Percentiles rank a stretch among this genome's conserved stretches.
These are phyloP conservation scores for Cladophialophora bantiana DNA, from an alignment of 2,329 filamentous ascomycete genomes.

Conservation along the genomic window DNA sequence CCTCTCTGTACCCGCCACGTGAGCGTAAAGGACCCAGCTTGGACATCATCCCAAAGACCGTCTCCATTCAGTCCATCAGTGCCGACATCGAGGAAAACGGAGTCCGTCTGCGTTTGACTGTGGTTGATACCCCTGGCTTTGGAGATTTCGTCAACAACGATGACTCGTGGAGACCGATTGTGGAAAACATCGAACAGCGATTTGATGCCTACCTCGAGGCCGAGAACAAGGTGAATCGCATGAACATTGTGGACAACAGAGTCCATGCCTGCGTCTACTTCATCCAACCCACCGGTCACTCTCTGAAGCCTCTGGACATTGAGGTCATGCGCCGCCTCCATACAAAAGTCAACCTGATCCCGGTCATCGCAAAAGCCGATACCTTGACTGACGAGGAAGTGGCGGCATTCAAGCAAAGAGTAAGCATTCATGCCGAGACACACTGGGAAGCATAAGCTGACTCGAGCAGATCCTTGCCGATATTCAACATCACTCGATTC, in stretches of 20 bases:
- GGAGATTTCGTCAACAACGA: constrained; percentile 99
- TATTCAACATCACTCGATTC: constrained; percentile 95
- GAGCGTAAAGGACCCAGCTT: constrained; percentile 97
- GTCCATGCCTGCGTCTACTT: constrained; percentile 99
- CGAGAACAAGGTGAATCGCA: constrained; percentile 99
- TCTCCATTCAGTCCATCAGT: constrained; percentile 92
- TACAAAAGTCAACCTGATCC: constrained; percentile 99
- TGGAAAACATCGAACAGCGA: constrained; percentile 99
- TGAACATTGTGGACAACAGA: constrained; percentile 99
- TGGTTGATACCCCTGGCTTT: constrained; percentile 97
- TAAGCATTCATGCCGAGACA: constrained; percentile 59
- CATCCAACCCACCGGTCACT: constrained; percentile 98
- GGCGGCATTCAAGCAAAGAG: constrained; percentile 89
- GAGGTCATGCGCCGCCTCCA: constrained; percentile 99
- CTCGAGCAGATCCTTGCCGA: constrained; percentile 83
- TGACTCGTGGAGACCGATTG: constrained; percentile 97
- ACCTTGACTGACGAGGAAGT: constrained; percentile 98
- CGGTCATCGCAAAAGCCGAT: constrained; percentile 98
- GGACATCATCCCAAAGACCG: constrained; percentile 98
- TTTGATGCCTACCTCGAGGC: constrained; percentile 98
- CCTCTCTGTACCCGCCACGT: constrained; percentile 96
- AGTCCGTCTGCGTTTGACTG: constrained; percentile 91
- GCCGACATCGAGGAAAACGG: constrained; percentile 98
- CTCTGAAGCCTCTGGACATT: constrained; percentile 96
- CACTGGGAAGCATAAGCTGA: constrained; percentile 40